Evolutionary conservation across 2,329 filamentous ascomycete genomes (phyloP).

Genomic region (Thermothelomyces thermophilus): DNA sequence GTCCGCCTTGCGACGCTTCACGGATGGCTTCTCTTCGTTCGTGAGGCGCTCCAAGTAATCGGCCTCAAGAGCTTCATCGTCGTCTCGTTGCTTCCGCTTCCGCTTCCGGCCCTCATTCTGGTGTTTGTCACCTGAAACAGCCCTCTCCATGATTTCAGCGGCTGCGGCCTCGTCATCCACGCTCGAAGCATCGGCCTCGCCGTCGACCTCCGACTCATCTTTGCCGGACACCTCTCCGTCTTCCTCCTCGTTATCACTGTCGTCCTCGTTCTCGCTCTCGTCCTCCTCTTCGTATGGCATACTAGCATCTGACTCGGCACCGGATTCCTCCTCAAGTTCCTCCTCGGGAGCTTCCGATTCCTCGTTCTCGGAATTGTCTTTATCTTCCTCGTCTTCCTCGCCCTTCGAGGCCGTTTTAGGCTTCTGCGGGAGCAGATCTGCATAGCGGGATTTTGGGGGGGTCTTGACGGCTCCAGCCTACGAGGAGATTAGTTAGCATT

Average conservation of each 20-base stretch:
- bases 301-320: constrained; percentile 26
- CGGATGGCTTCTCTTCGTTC: constrained; percentile 49
- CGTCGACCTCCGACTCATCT: constrained; percentile 37
- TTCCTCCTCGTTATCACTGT: constrained; percentile 26
- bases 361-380: constrained; percentile 25
- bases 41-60: constrained; percentile 62
- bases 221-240: constrained; percentile 12
- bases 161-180: constrained; percentile 34
- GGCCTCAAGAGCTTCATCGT: constrained; percentile 63
- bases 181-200: constrained; percentile 30
- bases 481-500: constrained; percentile 19
- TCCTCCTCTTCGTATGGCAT: constrained; percentile 27
- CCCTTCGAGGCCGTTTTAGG: constrained; percentile 22
- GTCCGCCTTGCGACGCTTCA: constrained; percentile 47
- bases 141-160: constrained; percentile 30
- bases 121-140: constrained; percentile 35
- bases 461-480: constrained; percentile 48
- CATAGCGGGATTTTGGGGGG: constrained; percentile 41
- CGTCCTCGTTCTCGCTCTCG: constrained; percentile 25
- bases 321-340: constrained; percentile 24
- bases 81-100: constrained; percentile 53
- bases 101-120: constrained; percentile 53
- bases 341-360: constrained; percentile 29
- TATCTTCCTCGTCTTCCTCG: constrained; percentile 20
- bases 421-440: constrained; percentile 30